phyloP scores from a whole-genome alignment of 179 eudicot species.

The Vitellaria paradoxa region DNA sequence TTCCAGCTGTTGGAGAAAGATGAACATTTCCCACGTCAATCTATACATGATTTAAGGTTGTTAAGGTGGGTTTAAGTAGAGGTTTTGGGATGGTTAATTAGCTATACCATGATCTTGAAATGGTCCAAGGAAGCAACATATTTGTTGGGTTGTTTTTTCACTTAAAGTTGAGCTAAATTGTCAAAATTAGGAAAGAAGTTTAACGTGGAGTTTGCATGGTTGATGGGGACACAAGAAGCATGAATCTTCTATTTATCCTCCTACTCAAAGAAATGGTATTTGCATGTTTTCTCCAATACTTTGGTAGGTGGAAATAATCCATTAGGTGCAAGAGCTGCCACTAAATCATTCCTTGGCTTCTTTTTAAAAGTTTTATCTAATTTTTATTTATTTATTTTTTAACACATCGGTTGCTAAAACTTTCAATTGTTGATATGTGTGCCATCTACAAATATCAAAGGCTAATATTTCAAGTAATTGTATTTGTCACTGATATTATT shows the following conservation, averaged over 20 bases:
- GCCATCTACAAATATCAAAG: no score
- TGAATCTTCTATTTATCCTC: neutral
- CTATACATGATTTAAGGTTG: neutral
- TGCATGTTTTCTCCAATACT: neutral
- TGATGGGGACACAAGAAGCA: neutral
- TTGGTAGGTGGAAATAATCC: neutral
- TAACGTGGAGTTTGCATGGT: neutral
- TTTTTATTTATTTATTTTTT: no score
- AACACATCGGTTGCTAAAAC: no score
- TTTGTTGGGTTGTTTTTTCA: neutral
- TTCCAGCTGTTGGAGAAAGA: neutral
- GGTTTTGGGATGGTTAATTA: neutral
- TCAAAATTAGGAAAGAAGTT: neutral
- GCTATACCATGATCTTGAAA: neutral
- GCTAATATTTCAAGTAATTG: no score
- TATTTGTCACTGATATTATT: no score
- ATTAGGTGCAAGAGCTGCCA: neutral
- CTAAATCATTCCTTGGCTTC: no score
- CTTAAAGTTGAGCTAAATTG: neutral
- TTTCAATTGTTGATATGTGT: no score
- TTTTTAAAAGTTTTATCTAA: no score
- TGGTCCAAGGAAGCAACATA: neutral
- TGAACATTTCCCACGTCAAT: neutral
- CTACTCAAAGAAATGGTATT: neutral
- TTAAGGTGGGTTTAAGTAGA: neutral